Percentiles rank a stretch among this genome's conserved stretches.
Evolutionary conservation across 306 rosid species (phyloP).

Genomic region (Inga laurina): DNA sequence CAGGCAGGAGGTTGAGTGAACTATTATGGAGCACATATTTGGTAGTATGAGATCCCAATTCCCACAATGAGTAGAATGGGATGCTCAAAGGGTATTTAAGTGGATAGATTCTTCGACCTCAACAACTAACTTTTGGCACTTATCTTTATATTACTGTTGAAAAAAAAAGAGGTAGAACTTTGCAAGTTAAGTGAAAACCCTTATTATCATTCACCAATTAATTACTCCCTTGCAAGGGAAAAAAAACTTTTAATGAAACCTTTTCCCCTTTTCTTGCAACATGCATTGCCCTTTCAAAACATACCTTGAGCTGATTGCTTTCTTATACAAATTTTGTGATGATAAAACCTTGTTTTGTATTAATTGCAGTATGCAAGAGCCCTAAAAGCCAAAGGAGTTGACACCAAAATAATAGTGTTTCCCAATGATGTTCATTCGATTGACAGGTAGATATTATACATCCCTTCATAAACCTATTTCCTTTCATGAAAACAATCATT

Average conservation of each 20-base stretch:
- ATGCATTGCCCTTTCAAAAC: not conserved
- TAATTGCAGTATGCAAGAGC: conserved; percentile 79
- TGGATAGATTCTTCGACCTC: too few species aligned
- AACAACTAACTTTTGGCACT: not conserved
- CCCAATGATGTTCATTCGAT: conserved; percentile 77
- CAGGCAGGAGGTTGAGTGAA: too few species aligned
- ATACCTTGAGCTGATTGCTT: conserved; percentile 12
- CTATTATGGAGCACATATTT: too few species aligned
- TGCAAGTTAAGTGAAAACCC: not conserved
- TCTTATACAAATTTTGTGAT: conserved; percentile 3
- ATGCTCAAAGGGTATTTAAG: too few species aligned
- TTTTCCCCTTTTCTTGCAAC: not conserved
- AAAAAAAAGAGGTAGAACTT: not conserved
- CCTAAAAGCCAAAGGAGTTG: conserved; percentile 76
- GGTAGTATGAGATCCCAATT: too few species aligned
- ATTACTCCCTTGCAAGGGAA: not conserved
- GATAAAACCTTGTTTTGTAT: conserved; percentile 29
- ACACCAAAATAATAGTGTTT: conserved; percentile 67
- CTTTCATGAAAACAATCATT: not conserved
- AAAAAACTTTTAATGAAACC: not conserved
- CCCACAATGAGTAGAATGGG: too few species aligned
- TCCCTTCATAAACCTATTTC: conserved; percentile 9
- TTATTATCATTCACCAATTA: not conserved
- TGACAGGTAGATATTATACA: conserved; percentile 58
- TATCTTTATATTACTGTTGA: not conserved